Base-by-base conservation (phyloP, 2,329 filamentous ascomycete genomes). In the Coniochaeta ligniaria region DNA sequence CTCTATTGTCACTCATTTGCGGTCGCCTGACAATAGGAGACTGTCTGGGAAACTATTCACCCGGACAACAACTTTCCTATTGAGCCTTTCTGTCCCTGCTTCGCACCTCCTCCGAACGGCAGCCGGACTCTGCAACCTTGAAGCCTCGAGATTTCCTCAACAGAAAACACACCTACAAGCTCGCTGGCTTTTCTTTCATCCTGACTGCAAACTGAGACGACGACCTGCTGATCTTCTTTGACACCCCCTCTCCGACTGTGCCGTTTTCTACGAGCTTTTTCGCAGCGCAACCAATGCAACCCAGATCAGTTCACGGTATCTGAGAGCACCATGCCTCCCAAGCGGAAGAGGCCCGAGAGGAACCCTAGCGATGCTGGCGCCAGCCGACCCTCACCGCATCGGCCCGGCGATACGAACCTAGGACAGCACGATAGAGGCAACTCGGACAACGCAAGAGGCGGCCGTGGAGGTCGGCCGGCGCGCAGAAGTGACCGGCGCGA, bases 361-460 rank as follows among this genome's bases (percentile, higher is more conserved):
- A 73, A 72, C 58, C 74, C 75, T 62, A 72, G 74, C 63, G 82
- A 85, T 61, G 63, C 68, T 58, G 76, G 76, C 56, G 77, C 75
- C 60, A 74, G 74, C 64, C 78, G 86, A 62, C 84, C 85, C 22
- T 82, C 85, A 58, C 86, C 86, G 58, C 84, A 88, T 72, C 83
- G 84, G 36, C 85, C 86, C 55, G 79, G 77, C 59, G 82, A 87
- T 66, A 80, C 80, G 7, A 69, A 73, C 43, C 69, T 86, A 60
- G 83, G 76, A 50, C 83, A 86, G 63, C 83, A 86, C 70, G 85
- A 88, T 60, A 74, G 81, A 73, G 79, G 81, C 64, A 72, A 73
- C 58, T 65, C 68, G 57, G 78, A 83, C 68, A 75, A 75, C 43
- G 76, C 76, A 57, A 73, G 77, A 62, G 75, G 79, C 63, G 70